Base-by-base conservation (phyloP, 495 filamentous ascomycete species). In the Neurospora sp. region DNA sequence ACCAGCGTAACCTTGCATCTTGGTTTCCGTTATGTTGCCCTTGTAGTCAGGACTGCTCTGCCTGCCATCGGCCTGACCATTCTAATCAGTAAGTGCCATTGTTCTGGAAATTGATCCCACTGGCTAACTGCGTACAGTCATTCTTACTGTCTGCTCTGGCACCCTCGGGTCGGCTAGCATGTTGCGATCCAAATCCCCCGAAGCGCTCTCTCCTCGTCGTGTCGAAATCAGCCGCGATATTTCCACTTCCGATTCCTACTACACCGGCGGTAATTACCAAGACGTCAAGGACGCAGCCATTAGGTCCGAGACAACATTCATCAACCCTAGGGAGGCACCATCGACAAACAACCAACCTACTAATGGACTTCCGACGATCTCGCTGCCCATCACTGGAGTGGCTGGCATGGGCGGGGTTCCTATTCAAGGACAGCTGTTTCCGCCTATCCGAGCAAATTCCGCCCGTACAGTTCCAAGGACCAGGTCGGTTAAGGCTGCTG, bases 1-100 rank as follows among this genome's bases (percentile, higher is more conserved):
- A 84, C 81, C 69, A 88, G 87, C 72, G 84, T 85, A 9, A 78
- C 83, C 7, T 78, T 87, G 73, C 76, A 86, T 35, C 78, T 89
- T 10, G 86, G 86, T 23, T 80, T 86, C 69, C 71, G 72, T 10
- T 75, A 76, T 35, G 78, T 85, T 2, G 79, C 81, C 18, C 77
- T 87, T 27, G 81, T 84, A 5, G 74, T 82, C 31, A 81, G 82
- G 76, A 89, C 85, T 5, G 83, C 83, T 10, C 73, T 88, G n/a
- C 87, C 87, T 38, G 82, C 85, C 1, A 80, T 79, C 54, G 86
- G 86, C 16, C 75, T 89, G 23, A 78, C 83, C 12, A 78, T 87
- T 31, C 73, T 88, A 78, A 83, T 88, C 73, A 77, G 86, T 87
- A 79, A 69, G 79, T 81, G 27, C n/a, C 23, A 38, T 35, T 59